A percentile compares a stretch with the other conserved stretches of the same genome.
Evolutionary conservation across 768 basidiomycete species (phyloP).

Genomic region (Suillus plorans): DNA sequence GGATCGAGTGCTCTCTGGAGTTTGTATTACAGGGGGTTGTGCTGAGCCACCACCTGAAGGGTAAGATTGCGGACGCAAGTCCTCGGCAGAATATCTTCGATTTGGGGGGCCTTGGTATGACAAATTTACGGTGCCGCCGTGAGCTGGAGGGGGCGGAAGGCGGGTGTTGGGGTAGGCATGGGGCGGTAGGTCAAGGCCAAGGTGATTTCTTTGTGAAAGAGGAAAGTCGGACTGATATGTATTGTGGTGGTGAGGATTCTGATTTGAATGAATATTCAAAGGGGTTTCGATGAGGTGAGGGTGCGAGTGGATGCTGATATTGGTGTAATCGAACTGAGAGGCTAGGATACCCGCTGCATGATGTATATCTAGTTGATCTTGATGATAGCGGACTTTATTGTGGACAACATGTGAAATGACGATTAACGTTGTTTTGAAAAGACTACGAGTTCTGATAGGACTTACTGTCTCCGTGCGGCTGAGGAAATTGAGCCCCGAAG

Average conservation of each 20-base stretch:
- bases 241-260: slow-evolving; percentile 29
- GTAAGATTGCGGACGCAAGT: slow-evolving; percentile 40
- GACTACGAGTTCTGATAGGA: slow-evolving; percentile 48
- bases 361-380: slow-evolving; percentile 44
- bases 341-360: slow-evolving; percentile 47
- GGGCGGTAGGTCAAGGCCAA: slow-evolving; percentile 42
- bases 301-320: slow-evolving; percentile 32
- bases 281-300: slow-evolving; percentile 48
- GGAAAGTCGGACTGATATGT: slow-evolving; percentile 43
- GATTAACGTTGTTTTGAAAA: slow-evolving; percentile 34
- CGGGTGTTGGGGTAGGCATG: slow-evolving; percentile 43
- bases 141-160: slow-evolving; percentile 36
- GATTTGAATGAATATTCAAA: slow-evolving; percentile 42
- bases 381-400: slow-evolving; percentile 73
- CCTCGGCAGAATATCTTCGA: slow-evolving; percentile 34
- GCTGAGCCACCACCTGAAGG: slow-evolving; percentile 37
- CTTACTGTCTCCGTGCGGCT: slow-evolving; percentile 51
- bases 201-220: slow-evolving; percentile 45
- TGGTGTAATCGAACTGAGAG: slow-evolving; percentile 50
- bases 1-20: slow-evolving; percentile 26
- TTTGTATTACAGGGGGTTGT: slow-evolving; percentile 19
- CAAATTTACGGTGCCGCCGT: slow-evolving; percentile 13
- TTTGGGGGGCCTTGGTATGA: slow-evolving; percentile 22
- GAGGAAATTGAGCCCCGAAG: slow-evolving; percentile 49
- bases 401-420: slow-evolving; percentile 38